Evolutionary conservation across 371 early-diverging fungal species (phyloP).

Genomic region (Rhizomucor pusillus): DNA sequence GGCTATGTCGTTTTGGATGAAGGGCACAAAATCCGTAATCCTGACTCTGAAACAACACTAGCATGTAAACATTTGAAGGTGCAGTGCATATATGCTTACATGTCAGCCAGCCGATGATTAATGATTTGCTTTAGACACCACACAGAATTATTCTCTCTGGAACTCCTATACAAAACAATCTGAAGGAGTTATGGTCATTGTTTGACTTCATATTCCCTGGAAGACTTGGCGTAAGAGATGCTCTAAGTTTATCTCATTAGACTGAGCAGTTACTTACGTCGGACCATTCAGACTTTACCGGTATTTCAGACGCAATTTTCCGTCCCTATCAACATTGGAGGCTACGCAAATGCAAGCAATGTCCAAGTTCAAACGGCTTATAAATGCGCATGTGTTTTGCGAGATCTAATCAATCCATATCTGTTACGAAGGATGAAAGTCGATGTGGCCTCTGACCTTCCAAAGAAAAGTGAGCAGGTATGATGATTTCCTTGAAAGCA

Average conservation of each 20-base stretch:
- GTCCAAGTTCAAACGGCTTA: slow-evolving; percentile 91
- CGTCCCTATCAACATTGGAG: slow-evolving; percentile 89
- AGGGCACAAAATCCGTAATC: slow-evolving; percentile 97
- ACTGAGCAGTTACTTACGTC: background rate
- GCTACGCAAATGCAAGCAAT: slow-evolving; percentile 87
- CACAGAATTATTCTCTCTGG: slow-evolving; percentile 93
- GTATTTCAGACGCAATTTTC: slow-evolving; percentile 92
- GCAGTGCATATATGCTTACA: slow-evolving; percentile 1
- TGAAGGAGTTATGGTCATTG: slow-evolving; percentile 96
- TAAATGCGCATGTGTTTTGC: slow-evolving; percentile 85
- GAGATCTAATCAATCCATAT: slow-evolving; percentile 93
- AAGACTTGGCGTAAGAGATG: slow-evolving; percentile 72
- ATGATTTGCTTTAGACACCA: slow-evolving; percentile 55
- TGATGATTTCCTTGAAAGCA: background rate
- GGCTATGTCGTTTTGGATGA: slow-evolving; percentile 95
- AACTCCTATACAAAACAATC: slow-evolving; percentile 98
- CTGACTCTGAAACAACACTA: slow-evolving; percentile 87
- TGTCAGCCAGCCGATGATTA: background rate
- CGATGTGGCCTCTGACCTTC: slow-evolving; percentile 90
- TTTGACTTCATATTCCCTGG: slow-evolving; percentile 97
- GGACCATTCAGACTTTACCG: slow-evolving; percentile 72
- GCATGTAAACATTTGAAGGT: slow-evolving; percentile 80
- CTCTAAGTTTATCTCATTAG: background rate
- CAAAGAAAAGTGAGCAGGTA: slow-evolving; percentile 92
- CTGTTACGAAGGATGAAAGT: slow-evolving; percentile 92